phyloP scores from a whole-genome alignment of 140 eudicot genomes.

The Anethum foeniculum region DNA sequence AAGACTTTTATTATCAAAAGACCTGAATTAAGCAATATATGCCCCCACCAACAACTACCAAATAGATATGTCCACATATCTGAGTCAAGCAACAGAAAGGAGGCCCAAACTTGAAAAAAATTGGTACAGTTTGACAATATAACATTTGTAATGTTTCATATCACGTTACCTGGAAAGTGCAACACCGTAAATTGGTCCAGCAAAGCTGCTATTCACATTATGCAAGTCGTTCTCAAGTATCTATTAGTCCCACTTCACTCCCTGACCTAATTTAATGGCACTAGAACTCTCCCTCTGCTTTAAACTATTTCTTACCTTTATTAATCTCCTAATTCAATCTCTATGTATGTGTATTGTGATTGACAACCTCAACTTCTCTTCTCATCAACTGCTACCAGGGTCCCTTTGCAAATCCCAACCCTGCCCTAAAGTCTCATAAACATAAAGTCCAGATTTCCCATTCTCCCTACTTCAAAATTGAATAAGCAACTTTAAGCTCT shows the following conservation, averaged over 20 bases:
- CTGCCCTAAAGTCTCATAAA: background rate
- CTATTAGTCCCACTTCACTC: slow-evolving; percentile 12
- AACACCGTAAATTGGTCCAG: slow-evolving; percentile 5
- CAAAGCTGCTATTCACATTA: slow-evolving; percentile 10
- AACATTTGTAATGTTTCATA: slow-evolving; percentile 1
- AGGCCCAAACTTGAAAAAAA: background rate
- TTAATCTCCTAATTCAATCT: background rate
- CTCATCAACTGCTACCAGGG: background rate
- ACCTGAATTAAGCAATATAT: slow-evolving; percentile 9
- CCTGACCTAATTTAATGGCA: slow-evolving; percentile 2
- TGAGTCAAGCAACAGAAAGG: slow-evolving; percentile 4
- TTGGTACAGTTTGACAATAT: slow-evolving; percentile 4
- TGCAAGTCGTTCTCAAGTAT: slow-evolving; percentile 15
- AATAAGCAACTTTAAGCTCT: background rate
- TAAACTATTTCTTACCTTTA: background rate
- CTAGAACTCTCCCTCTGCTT: background rate
- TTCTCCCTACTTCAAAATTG: background rate
- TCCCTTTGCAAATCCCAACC: background rate
- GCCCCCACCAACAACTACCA: slow-evolving; percentile 11
- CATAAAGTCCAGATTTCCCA: background rate
- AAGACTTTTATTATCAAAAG: background rate
- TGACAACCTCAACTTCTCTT: slow-evolving; percentile 4
- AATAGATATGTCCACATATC: slow-evolving; percentile 4
- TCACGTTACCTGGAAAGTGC: slow-evolving; percentile 12
- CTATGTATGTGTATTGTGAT: background rate